phyloP scores from a whole-genome alignment of 176 grass and related monocot genomes.

The Triticum aestivum region DNA sequence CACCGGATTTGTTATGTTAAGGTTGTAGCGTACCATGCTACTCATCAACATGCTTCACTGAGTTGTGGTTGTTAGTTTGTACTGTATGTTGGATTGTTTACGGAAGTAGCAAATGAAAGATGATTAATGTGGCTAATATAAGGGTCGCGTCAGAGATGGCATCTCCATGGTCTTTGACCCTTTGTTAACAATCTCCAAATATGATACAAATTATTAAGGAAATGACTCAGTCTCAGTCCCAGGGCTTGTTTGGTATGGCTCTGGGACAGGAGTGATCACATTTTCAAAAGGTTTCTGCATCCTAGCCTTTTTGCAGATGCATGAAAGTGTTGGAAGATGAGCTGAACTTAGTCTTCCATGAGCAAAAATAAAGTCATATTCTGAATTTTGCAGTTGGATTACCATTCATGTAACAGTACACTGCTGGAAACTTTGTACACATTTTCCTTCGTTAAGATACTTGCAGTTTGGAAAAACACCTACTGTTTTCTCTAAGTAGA shows the following conservation, averaged over 20 bases:
- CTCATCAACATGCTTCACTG: not conserved
- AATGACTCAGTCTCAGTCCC: not conserved
- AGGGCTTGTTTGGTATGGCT: not conserved
- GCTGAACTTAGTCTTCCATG: too few relatives aligned
- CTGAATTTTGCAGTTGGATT: too few relatives aligned
- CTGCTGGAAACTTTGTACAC: too few relatives aligned
- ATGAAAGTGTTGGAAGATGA: too few relatives aligned
- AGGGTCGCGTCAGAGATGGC: not conserved
- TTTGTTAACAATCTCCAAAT: constrained; percentile 9
- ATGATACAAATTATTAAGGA: not conserved
- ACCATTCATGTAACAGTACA: too few relatives aligned
- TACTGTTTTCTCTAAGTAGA: too few relatives aligned
- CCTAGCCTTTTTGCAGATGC: too few relatives aligned
- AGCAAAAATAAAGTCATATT: too few relatives aligned
- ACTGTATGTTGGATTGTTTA: not conserved
- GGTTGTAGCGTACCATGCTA: not conserved
- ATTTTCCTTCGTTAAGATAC: too few relatives aligned
- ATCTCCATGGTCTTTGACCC: not conserved
- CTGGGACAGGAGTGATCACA: too few relatives aligned
- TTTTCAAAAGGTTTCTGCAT: too few relatives aligned
- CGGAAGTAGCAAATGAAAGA: not conserved
- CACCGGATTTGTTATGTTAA: not conserved
- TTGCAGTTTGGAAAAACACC: too few relatives aligned
- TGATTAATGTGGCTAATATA: not conserved
- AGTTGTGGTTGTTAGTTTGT: not conserved